Evolutionary conservation across 345 rosid species (phyloP), one percentile per base, ranked within the genome.

Genomic region (Murraya paniculata): DNA sequence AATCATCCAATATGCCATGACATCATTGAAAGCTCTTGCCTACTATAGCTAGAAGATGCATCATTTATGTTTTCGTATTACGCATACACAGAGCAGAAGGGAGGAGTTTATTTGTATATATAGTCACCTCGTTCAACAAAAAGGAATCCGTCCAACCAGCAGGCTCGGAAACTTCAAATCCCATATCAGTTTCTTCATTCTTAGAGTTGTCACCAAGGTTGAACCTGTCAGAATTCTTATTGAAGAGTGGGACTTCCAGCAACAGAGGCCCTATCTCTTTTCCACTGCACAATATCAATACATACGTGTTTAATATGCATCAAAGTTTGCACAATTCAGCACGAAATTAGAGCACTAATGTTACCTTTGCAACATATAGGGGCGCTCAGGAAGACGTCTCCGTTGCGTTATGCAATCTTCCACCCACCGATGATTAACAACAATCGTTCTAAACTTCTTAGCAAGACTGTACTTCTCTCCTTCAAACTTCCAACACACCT

Each of bases 401-500:
- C 91, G 87, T 85, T 87, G 78, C 87, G 80, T 90, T 56, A 90
- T 31, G 39, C 98, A 96, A 72, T 92, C 94, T 84, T 92, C 95
- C 0, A 96, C 77, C 99, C 99, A 96, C 41, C 82, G 86, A 83
- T 96, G 98, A 76, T 94, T 94, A 0, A 96, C 95, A 3, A 91
- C 75, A 25, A 64, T 69, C 0, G 89, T 86, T 69, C 67, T 65
- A 0, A 94, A 92, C 81, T 88, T 89, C 79, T 80, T 89, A 2
- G 97, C 94, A 53, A 92, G 90, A 30, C 81, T 72, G 33, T 89
- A 90, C 76, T 96, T 96, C 76, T 75, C 83, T 1, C 99, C 98
- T 70, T 92, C 93, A 38, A 90, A 92, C 81, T 85, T 85, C 97
- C 97, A 83, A 73, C 99, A 94, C 4, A 96, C 89, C 98, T 96